Conservation (phyloP, 768 basidiomycete species). For the Dacryopinax spathularia region DNA sequence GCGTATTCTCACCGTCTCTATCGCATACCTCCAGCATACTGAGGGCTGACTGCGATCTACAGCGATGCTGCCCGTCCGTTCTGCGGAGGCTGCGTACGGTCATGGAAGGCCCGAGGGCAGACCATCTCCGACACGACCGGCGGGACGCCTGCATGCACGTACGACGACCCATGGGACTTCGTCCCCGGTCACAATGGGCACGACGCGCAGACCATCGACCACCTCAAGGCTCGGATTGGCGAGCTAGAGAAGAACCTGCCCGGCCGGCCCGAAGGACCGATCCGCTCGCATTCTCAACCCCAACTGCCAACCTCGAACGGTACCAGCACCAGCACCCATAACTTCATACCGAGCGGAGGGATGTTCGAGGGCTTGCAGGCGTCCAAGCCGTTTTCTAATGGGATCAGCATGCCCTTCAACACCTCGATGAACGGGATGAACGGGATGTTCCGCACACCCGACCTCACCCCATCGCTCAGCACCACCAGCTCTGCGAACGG, state of each 20-base stretch:
- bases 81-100: not conserved
- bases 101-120: not conserved
- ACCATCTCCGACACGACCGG: not conserved
- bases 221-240: not conserved
- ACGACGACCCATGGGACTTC: constrained; percentile 2
- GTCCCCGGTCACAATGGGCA: not conserved
- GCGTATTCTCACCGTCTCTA: not conserved
- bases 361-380: not conserved
- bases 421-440: not conserved
- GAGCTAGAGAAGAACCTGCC: constrained; percentile 2
- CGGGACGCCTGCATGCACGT: not conserved
- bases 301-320: no score
- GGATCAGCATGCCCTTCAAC: not conserved
- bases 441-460: not conserved
- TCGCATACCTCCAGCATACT: not conserved
- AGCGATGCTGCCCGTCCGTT: not conserved
- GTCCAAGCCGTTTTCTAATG: not conserved
- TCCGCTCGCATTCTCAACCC: not conserved
- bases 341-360: not conserved
- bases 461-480: not conserved
- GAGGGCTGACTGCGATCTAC: not conserved
- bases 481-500: not conserved
- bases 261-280: not conserved
- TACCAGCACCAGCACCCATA: not conserved
- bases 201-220: constrained; percentile 1